A percentile compares a stretch with the other conserved stretches of the same genome.
Conservation (phyloP, 352 stramenopile species). For the Hyaloperonospora brassicae region DNA sequence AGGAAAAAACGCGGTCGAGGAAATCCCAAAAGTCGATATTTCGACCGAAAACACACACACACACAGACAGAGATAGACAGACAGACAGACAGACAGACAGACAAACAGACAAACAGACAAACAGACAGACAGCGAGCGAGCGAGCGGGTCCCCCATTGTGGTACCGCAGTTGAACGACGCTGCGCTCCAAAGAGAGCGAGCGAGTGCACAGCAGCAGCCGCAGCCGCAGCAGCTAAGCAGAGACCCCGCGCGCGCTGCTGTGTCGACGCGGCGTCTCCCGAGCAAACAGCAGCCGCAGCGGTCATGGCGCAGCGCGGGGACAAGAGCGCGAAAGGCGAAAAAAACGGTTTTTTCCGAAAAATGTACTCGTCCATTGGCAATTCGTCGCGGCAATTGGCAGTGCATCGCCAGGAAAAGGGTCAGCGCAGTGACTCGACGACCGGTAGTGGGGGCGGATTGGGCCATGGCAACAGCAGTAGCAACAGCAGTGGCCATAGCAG, state of each 20-base stretch:
- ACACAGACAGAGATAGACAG: background rate
- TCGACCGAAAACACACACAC: constrained; percentile 4
- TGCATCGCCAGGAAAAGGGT: constrained; percentile 26
- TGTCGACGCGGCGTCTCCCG: no score
- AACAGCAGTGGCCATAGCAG: constrained; percentile 22
- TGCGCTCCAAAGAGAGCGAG: constrained; percentile 15
- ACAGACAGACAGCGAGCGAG: background rate
- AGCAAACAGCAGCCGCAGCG: background rate
- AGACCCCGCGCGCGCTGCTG: constrained; percentile 7
- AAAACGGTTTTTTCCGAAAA: constrained; percentile 56
- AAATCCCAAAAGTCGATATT: constrained; percentile 19
- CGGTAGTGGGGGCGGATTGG: constrained; percentile 22
- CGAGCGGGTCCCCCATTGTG: constrained; percentile 3
- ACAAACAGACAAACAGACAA: background rate
- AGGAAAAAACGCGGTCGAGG: no score
- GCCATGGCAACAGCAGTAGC: constrained; percentile 13
- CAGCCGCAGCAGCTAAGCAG: constrained; percentile 1
- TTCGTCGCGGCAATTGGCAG: constrained; percentile 30
- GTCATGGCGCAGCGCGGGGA: constrained; percentile 38
- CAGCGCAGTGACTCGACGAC: constrained; percentile 28
- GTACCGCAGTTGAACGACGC: constrained; percentile 21
- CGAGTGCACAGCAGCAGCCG: constrained; percentile 8
- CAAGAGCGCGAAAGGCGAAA: constrained; percentile 38
- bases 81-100: background rate
- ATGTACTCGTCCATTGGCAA: constrained; percentile 54